Base-by-base conservation (phyloP, 352 stramenopile genomes). In the Lagenidium sp. region DNA sequence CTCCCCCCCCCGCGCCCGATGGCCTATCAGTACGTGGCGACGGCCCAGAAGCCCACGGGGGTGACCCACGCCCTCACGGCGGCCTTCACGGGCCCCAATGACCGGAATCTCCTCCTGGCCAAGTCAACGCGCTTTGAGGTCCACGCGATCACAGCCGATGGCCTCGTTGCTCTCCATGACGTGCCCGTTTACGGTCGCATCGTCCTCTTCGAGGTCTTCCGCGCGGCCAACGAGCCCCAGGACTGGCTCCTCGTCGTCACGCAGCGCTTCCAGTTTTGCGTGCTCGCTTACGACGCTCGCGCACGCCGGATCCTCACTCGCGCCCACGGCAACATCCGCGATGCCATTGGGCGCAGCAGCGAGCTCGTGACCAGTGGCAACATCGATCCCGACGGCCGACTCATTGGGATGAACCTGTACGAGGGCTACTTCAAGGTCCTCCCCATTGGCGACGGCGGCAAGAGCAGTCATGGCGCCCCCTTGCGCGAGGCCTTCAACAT, bases 21-120 rank as follows among this genome's bases (percentile, higher is more conserved):
- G 78, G 61, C 76, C 24, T 91, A 86, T 59, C 94, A 90, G 58
- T 97, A 97, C 75, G 89, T 97, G 29, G 89, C 92, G 29, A 97
- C 88, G 37, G 83, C 88, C 31, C 89, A 97, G 53, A 95, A 95
- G 65, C 84, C 88, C 36, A 97, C 90, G 43, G 88, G 77, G 57
- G 87, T 97, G 21, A 95, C 85, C 24, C 84, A 97, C 64, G 88
- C 85, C 49, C 61, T 96, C n/a, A 94, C 84, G n/a, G 87, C 80
- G 1, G 57, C 68, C 21, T 97, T 97, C 60, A 95, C 86, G 18
- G 75, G 76, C 20, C 47, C 76, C 1, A 77, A 80, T 32, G 85
- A 96, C 55, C 72, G 77, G n/a, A 97, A 97, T 53, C 50, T 97
- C 55, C 65, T 97, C 44, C 60, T 96, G 23, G 80, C 75, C 30